phyloP scores from a whole-genome alignment of 2,329 filamentous ascomycete species.

The Furcasterigmium furcatum region DNA sequence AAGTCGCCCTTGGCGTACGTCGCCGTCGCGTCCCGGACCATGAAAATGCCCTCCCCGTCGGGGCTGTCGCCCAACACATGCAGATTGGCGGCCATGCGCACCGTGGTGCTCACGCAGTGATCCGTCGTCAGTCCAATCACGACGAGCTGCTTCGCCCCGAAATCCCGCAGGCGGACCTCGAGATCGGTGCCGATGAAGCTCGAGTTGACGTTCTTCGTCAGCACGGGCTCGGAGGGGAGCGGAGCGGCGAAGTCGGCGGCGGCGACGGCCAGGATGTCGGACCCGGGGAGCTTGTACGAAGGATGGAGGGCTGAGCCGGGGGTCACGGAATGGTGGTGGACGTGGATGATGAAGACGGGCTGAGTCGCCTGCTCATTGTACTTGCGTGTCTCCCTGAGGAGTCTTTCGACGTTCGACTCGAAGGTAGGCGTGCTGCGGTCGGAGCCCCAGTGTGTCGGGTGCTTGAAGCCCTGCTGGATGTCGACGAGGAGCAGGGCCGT shows the following conservation, averaged over 20 bases:
- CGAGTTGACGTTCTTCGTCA: slow-evolving; percentile 42
- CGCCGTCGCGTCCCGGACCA: slow-evolving; percentile 39
- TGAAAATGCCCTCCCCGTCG: slow-evolving; percentile 19
- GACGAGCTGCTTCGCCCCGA: slow-evolving; percentile 31
- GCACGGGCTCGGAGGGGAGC: slow-evolving; percentile 28
- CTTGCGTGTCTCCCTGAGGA: slow-evolving; percentile 26
- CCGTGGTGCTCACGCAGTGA: slow-evolving; percentile 45
- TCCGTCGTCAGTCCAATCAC: slow-evolving; percentile 42
- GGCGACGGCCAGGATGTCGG: slow-evolving; percentile 24
- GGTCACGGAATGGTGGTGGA: slow-evolving; percentile 37
- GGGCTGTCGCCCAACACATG: slow-evolving; percentile 32
- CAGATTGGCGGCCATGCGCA: slow-evolving; percentile 43
- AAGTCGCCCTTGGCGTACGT: slow-evolving; percentile 36
- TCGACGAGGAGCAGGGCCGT: slow-evolving; percentile 45
- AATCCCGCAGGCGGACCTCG: slow-evolving; percentile 27
- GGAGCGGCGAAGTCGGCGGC: slow-evolving; percentile 18
- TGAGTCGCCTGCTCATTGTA: slow-evolving; percentile 4
- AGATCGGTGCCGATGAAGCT: slow-evolving; percentile 41
- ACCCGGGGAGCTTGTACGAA: slow-evolving; percentile 18
- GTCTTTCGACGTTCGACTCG: slow-evolving; percentile 33
- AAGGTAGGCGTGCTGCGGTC: slow-evolving; percentile 39
- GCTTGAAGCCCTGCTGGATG: slow-evolving; percentile 37
- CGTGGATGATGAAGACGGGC: slow-evolving; percentile 35
- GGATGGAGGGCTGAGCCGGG: slow-evolving; percentile 31
- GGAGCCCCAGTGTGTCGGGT: slow-evolving; percentile 33